Conservation (phyloP, 1,139 yeast genomes). For the Suhomyces taliae region DNA sequence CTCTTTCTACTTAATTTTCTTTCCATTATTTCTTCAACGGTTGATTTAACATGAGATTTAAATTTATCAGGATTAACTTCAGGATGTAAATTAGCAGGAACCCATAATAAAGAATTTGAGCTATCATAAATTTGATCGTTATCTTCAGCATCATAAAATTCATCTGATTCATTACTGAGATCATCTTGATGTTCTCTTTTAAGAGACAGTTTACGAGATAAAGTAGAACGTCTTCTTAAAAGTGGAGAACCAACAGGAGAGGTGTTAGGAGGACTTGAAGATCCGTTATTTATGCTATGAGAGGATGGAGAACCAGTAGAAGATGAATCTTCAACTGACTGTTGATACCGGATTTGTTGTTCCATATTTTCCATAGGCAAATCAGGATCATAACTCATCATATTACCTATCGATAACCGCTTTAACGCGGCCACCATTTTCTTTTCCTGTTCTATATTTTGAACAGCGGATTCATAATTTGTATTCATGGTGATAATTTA, state of each 20-base stretch:
- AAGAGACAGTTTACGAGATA: conserved; percentile 12
- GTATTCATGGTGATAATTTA: not conserved
- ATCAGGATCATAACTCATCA: conserved; percentile 58
- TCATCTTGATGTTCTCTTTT: conserved; percentile 8
- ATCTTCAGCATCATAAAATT: conserved; percentile 26
- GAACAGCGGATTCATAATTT: conserved; percentile 40
- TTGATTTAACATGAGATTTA: conserved; percentile 74
- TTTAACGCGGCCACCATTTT: conserved; percentile 60
- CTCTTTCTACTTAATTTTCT: conserved; percentile 36
- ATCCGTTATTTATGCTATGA: not conserved
- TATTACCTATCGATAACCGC: conserved; percentile 54
- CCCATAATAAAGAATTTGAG: conserved; percentile 65
- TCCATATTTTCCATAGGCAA: conserved; percentile 47
- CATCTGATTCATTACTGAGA: conserved; percentile 18
- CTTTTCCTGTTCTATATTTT: conserved; percentile 55
- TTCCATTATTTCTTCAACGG: conserved; percentile 72
- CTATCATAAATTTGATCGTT: conserved; percentile 28
- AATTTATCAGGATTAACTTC: conserved; percentile 91
- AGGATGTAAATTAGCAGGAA: conserved; percentile 92
- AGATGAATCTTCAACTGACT: conserved; percentile 4
- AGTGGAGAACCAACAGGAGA: conserved; percentile 1
- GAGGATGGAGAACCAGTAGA: conserved; percentile 1
- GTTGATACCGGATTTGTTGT: conserved; percentile 9
- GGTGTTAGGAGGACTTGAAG: not conserved
- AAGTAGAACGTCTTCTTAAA: conserved; percentile 8